phyloP scores from a whole-genome alignment of 192 early-diverging fungal genomes.

The Coemansia erecta region DNA sequence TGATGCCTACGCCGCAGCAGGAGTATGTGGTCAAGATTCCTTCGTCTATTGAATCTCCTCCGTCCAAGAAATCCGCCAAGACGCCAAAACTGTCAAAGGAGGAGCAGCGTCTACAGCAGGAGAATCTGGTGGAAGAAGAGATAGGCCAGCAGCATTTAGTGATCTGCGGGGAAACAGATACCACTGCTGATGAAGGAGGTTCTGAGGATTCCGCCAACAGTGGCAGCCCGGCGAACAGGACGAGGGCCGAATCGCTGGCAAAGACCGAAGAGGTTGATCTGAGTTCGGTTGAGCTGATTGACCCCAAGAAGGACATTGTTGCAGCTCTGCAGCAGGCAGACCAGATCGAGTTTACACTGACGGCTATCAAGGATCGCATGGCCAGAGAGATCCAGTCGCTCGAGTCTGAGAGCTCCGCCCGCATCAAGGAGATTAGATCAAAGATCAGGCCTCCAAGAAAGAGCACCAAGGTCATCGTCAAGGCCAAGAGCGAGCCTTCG shows the following conservation, averaged over 20 bases:
- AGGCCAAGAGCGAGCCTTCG: slow-evolving; percentile 13
- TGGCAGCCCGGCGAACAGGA: not conserved
- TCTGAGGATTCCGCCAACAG: not conserved
- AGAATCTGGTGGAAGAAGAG: slow-evolving; percentile 20
- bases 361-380: not conserved
- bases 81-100: slow-evolving; percentile 8
- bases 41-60: not conserved
- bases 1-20: slow-evolving; percentile 57
- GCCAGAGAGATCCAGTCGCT: slow-evolving; percentile 1
- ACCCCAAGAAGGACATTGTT: slow-evolving; percentile 24
- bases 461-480: slow-evolving; percentile 12
- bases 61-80: slow-evolving; percentile 1
- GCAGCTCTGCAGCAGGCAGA: slow-evolving; percentile 39
- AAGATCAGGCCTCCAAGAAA: slow-evolving; percentile 5
- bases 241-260: not conserved
- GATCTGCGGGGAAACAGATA: slow-evolving; percentile 11
- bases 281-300: slow-evolving; percentile 22
- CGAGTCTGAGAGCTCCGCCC: slow-evolving; percentile 1
- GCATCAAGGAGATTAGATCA: not conserved
- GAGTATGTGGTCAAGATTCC: slow-evolving; percentile 49
- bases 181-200: not conserved
- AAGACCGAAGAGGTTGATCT: slow-evolving; percentile 19
- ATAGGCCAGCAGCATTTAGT: slow-evolving; percentile 26
- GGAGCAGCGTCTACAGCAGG: slow-evolving; percentile 2
- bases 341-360: slow-evolving; percentile 31